Base-by-base conservation (phyloP, 208 protist genomes). In the Leishmania lainsoni region DNA sequence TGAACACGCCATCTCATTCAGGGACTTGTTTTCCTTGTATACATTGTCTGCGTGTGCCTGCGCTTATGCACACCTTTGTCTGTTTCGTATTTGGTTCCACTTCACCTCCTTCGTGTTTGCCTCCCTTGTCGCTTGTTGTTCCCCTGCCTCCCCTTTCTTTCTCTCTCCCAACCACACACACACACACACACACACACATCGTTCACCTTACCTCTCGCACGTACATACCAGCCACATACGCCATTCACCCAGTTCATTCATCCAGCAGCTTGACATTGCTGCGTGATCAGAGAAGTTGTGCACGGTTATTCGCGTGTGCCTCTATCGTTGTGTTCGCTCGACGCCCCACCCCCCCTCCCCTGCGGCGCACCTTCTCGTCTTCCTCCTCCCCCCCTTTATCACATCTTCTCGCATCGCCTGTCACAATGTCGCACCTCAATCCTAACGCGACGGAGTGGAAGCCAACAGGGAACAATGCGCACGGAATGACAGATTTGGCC, bases 361-460 rank as follows among this genome's bases (percentile, higher is more conserved):
- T 65, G 59, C 59, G 32, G n/a, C n/a, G 59, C 59, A n/a, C 59
- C 51, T 56, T 59, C 71, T 10, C 48, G 39, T 39, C 68, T 51
- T 51, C 14, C 51, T 8, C 14, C 51, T 54, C 14, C 51, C 35
- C 35, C 0, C 35, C 35, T 39, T 39, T 39, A 39, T 54, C 8
- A 6, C 22, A 29, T 65, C 59, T n/a, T 9, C 12, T 65, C 59
- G 32, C 68, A 14, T 51, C 35, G 22, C 42, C 66, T 73, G 20
- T 59, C 49, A 12, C 32, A 9, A 92, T 92, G 89, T 88, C 89
- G 9, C 78, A 81, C 26, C 84, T 97, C 35, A 95, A 97, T 76
- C 91, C 87, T 8, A 92, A 95, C 59, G 94, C 94, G 51, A 89
- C 83, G 72, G 94, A 97, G 81, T 97, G 94, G 94, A 87, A 81